Percentiles rank a stretch among this genome's conserved stretches.
Evolutionary conservation across 1,284 basidiomycete genomes (phyloP).

Genomic region (Cerioporus squamosus): DNA sequence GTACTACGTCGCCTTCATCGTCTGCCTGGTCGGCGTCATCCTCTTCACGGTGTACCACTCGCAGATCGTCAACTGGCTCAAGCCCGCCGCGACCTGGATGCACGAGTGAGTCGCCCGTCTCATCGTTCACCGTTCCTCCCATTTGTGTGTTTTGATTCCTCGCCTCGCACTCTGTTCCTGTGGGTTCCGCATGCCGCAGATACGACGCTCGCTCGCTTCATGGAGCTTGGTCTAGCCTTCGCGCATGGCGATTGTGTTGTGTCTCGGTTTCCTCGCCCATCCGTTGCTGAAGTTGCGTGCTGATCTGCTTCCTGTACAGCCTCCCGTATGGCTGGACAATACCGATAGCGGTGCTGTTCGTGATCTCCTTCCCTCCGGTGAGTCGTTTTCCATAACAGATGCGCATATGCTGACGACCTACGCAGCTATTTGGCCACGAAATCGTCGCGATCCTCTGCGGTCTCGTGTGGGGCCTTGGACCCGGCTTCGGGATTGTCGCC

Average conservation of each 20-base stretch:
- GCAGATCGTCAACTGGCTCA: constrained; percentile 63
- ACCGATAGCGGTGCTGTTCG: constrained; percentile 79
- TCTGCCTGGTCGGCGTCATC: constrained; percentile 43
- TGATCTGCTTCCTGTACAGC: constrained; percentile 19
- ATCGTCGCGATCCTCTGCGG: constrained; percentile 77
- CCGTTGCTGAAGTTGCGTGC: not conserved
- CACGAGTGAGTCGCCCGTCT: constrained; percentile 37
- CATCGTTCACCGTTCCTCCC: not conserved
- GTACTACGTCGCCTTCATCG: constrained; percentile 29
- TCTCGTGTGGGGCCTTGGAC: constrained; percentile 76
- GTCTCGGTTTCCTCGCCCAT: not conserved
- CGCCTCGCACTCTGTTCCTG: too few species aligned
- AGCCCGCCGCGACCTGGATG: constrained; percentile 58
- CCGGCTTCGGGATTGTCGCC: constrained; percentile 69
- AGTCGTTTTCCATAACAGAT: constrained; percentile 22
- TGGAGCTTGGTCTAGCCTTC: too few species aligned
- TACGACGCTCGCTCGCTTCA: too few species aligned
- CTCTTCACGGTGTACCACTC: constrained; percentile 60
- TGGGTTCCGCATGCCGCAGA: too few species aligned
- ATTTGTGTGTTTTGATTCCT: not conserved
- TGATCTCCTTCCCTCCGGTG: constrained; percentile 80
- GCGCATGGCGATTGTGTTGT: too few species aligned
- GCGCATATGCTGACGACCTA: constrained; percentile 11
- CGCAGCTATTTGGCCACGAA: constrained; percentile 75
- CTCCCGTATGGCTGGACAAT: constrained; percentile 73